Evolutionary conservation across 2,329 filamentous ascomycete species (phyloP).

Genomic region (Apiospora pterosperma): DNA sequence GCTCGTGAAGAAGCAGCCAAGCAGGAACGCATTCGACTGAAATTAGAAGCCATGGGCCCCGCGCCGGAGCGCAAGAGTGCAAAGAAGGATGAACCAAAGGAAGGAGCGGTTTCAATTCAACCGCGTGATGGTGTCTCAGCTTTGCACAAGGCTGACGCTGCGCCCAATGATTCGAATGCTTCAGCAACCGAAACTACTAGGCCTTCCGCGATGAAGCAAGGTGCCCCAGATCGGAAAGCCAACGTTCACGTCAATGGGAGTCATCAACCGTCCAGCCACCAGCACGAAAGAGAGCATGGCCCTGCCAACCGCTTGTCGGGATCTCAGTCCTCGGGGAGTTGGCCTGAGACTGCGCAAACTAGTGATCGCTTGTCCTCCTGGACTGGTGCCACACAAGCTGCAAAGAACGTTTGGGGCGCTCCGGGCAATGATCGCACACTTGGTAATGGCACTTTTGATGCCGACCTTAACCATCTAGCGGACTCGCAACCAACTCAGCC

Average conservation of each 20-base stretch:
- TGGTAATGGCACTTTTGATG: slow-evolving; percentile 74
- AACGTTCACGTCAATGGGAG: slow-evolving; percentile 30
- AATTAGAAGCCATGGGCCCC: slow-evolving; percentile 67
- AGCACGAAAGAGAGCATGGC: slow-evolving; percentile 8
- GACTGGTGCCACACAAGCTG: slow-evolving; percentile 39
- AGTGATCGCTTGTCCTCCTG: slow-evolving; percentile 49
- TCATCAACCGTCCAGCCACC: slow-evolving; percentile 25
- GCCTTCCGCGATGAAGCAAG: not conserved
- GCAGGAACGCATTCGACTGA: slow-evolving; percentile 67
- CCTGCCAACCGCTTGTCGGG: not conserved
- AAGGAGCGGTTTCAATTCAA: slow-evolving; percentile 17
- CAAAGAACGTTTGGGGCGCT: slow-evolving; percentile 70
- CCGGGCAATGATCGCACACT: slow-evolving; percentile 69
- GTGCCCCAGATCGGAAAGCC: not conserved
- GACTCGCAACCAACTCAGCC: slow-evolving; percentile 34
- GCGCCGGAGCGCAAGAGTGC: slow-evolving; percentile 56
- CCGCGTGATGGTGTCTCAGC: slow-evolving; percentile 12
- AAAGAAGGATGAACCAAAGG: slow-evolving; percentile 49
- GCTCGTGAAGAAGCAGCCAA: slow-evolving; percentile 69
- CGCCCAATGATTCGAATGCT: not conserved
- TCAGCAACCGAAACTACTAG: not conserved
- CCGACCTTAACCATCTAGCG: slow-evolving; percentile 52
- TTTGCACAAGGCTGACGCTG: not conserved
- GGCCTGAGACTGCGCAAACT: slow-evolving; percentile 16
- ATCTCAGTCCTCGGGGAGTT: slow-evolving; percentile 29